Evolutionary conservation across 164 flowering plant genomes (phyloP).

Genomic region (Berberis vulgaris): DNA sequence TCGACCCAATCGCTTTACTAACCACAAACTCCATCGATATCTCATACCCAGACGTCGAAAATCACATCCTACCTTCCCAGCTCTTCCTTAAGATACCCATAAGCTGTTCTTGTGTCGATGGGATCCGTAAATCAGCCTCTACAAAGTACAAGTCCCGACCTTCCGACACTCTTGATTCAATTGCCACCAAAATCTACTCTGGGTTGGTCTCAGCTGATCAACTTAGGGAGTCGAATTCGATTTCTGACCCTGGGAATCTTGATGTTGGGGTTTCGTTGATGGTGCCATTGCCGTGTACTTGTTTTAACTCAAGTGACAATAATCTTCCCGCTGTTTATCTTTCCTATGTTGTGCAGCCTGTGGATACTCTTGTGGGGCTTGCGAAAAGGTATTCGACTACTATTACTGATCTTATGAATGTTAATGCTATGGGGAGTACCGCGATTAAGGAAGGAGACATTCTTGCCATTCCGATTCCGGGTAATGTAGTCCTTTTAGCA

Average conservation of each 20-base stretch:
- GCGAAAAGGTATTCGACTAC: slow-evolving; percentile 67
- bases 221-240: slow-evolving; percentile 62
- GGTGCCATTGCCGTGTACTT: slow-evolving; percentile 87
- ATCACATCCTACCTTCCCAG: slow-evolving; percentile 73
- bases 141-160: slow-evolving; percentile 66
- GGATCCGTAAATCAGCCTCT: slow-evolving; percentile 65
- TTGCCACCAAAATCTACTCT: slow-evolving; percentile 49
- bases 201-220: slow-evolving; percentile 85
- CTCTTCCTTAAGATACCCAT: slow-evolving; percentile 79
- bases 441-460: slow-evolving; percentile 65
- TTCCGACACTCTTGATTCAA: slow-evolving; percentile 52
- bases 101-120: slow-evolving; percentile 74
- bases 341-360: slow-evolving; percentile 63
- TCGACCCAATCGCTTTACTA: slow-evolving; percentile 73
- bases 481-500: slow-evolving; percentile 20
- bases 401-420: slow-evolving; percentile 74
- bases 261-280: slow-evolving; percentile 52
- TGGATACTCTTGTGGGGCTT: slow-evolving; percentile 55
- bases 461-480: slow-evolving; percentile 85
- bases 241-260: slow-evolving; percentile 49
- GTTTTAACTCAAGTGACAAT: slow-evolving; percentile 77
- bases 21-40: slow-evolving; percentile 80
- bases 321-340: slow-evolving; percentile 64
- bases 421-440: slow-evolving; percentile 71
- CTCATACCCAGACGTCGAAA: slow-evolving; percentile 79